Base-by-base conservation (phyloP, 768 basidiomycete genomes). In the Suillus decipiens region DNA sequence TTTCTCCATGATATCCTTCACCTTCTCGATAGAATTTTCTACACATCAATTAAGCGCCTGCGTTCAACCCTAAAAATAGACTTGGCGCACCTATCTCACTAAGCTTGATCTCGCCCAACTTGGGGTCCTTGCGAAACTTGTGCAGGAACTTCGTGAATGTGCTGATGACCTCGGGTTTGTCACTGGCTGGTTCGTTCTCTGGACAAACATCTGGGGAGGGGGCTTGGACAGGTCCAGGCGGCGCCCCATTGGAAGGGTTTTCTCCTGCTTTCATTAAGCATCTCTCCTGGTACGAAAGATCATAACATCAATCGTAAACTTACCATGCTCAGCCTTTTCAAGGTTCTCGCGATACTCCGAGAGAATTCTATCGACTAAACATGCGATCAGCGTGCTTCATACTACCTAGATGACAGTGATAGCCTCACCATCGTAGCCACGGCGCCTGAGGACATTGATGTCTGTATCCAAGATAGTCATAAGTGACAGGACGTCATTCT, bases 381-480 rank as follows among this genome's bases (percentile, higher is more conserved):
- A 43, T 45, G 12, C n/a, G 42, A 39, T 54, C 24, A 43, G 14
- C 12, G 1, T 3, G n/a, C n/a, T n/a, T n/a, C n/a, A n/a, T 22
- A 8, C 3, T 22, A 11, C 33, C 33, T 47, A 8, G 28, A 47
- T 31, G 5, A 41, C 36, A 48, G 9, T 10, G 24, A 39, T 42
- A 45, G 8, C 62, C 76, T 42, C 69, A 89, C 90, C 88, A 72
- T 93, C 91, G 72, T 92, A 95, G 9, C 93, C 94, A 63, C 93
- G 80, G 36, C 92, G 79, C 66, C 87, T 87, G 61, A 96, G 77
- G 12, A 90, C 86, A 54, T 86, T 81, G n/a, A 96, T 74, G 61
- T 94, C 90, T 0, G 95, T 96, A 0, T 92, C 91, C 19, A 98
- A 80, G 53, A 98, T 92, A 0, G 94, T 96, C 84, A 92, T 90